Evolutionary conservation across 2,329 filamentous ascomycete genomes (phyloP).

Genomic region (Neonectria ditissima): DNA sequence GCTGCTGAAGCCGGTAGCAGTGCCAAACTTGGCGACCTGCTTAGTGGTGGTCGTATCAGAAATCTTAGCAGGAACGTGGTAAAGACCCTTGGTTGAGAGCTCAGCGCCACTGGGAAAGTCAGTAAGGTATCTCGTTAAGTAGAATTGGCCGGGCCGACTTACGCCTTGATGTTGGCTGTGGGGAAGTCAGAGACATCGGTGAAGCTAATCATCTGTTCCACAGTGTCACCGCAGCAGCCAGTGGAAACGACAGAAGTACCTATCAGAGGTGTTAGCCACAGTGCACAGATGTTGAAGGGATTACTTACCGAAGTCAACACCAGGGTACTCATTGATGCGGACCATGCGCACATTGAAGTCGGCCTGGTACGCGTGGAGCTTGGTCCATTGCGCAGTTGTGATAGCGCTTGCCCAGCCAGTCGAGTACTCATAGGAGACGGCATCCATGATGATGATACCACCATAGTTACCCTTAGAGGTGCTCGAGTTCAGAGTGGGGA

Average conservation of each 20-base stretch:
- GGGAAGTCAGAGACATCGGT: conserved; percentile 30
- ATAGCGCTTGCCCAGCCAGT: conserved; percentile 31
- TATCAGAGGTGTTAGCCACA: not conserved
- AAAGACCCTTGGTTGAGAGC: conserved; percentile 33
- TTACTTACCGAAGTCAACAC: conserved; percentile 24
- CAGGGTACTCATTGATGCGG: conserved; percentile 35
- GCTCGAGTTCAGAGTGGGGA: conserved; percentile 30
- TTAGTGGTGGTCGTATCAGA: conserved; percentile 25
- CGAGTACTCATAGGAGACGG: conserved; percentile 30
- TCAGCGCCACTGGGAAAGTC: conserved; percentile 19
- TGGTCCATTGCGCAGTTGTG: conserved; percentile 27
- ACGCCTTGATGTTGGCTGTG: conserved; percentile 33
- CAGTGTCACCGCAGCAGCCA: conserved; percentile 13
- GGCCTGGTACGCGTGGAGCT: conserved; percentile 28
- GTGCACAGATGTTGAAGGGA: not conserved
- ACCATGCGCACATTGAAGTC: conserved; percentile 33
- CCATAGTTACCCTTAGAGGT: conserved; percentile 26
- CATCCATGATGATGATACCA: conserved; percentile 28
- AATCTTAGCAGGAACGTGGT: conserved; percentile 31
- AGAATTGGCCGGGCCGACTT: not conserved
- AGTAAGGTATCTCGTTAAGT: not conserved
- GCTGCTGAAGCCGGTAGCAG: conserved; percentile 17
- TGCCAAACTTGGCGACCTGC: conserved; percentile 32
- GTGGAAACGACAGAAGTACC: not conserved
- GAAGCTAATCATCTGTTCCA: conserved; percentile 28